A percentile compares a stretch with the other conserved stretches of the same genome.
phyloP scores from a whole-genome alignment of 2,329 filamentous ascomycete species.

The Alternaria sp. region DNA sequence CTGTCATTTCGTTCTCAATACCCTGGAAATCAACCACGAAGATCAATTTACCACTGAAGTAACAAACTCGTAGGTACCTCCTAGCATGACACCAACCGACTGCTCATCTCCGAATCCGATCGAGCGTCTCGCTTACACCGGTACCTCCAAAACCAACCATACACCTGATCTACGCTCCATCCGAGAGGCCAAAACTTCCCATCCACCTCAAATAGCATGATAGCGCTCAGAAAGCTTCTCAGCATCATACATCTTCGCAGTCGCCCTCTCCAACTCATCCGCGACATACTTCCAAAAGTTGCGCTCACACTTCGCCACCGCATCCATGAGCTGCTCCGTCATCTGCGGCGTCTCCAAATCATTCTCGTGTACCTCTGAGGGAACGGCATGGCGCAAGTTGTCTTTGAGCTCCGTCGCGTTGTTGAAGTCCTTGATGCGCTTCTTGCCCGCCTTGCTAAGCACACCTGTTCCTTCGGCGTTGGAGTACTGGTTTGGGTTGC shows the following conservation, averaged over 20 bases:
- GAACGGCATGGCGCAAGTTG: conserved; percentile 25
- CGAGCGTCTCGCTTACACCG: not conserved
- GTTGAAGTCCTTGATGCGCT: conserved; percentile 31
- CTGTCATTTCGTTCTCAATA: not conserved
- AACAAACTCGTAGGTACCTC: not conserved
- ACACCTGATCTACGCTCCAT: no score
- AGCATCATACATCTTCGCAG: conserved; percentile 29
- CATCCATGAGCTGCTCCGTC: conserved; percentile 35
- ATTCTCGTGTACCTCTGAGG: conserved; percentile 2
- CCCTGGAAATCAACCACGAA: not conserved
- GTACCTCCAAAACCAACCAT: no score
- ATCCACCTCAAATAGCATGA: conserved; percentile 11
- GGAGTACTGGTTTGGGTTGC: conserved; percentile 21
- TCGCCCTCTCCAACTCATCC: conserved; percentile 39
- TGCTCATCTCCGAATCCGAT: not conserved
- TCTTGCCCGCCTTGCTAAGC: conserved; percentile 23
- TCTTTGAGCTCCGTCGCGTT: conserved; percentile 29
- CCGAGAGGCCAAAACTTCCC: not conserved
- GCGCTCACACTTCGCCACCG: conserved; percentile 34
- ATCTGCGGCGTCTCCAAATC: conserved; percentile 26
- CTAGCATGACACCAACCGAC: not conserved
- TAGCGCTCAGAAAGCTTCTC: conserved; percentile 26
- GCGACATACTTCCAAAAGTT: conserved; percentile 44
- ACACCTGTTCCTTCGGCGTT: not conserved
- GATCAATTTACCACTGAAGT: not conserved